Conservation (phyloP, 306 rosid genomes). For the Benincasa hispida region DNA sequence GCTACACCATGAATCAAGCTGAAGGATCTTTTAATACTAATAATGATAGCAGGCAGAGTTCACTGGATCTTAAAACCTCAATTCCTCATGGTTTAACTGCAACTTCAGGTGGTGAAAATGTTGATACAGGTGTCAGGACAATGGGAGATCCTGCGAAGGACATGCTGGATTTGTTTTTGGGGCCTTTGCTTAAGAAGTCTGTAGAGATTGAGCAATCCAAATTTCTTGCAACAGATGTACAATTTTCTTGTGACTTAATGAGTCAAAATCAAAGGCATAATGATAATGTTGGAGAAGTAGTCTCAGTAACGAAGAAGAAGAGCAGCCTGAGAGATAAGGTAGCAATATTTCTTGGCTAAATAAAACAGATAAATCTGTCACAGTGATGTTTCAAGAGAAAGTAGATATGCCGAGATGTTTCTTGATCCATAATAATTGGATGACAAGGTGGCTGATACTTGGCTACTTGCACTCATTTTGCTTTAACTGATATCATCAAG, state of each 20-base stretch:
- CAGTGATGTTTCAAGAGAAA: not conserved
- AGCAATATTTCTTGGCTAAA: constrained; percentile 43
- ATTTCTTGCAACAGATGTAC: constrained; percentile 13
- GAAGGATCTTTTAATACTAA: constrained; percentile 15
- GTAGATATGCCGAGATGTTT: not conserved
- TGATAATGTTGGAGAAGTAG: constrained; percentile 25
- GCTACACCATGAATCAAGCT: constrained; percentile 11
- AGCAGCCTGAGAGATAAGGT: constrained; percentile 58
- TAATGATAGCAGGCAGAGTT: constrained; percentile 10
- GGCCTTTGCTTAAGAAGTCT: constrained; percentile 54
- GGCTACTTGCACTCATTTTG: not conserved
- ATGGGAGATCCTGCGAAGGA: constrained; percentile 63
- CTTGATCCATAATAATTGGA: not conserved
- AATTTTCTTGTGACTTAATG: constrained; percentile 18
- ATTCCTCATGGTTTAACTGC: constrained; percentile 14
- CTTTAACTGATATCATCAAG: not conserved
- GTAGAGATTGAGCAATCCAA: constrained; percentile 24
- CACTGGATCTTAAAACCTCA: constrained; percentile 12
- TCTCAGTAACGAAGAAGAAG: constrained; percentile 37
- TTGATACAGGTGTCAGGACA: constrained; percentile 10
- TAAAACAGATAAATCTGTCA: constrained; percentile 7
- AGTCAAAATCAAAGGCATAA: constrained; percentile 21
- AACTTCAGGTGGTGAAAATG: constrained; percentile 18
- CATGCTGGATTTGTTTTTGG: constrained; percentile 70
- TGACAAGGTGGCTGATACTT: not conserved